Evolutionary conservation across 2,329 filamentous ascomycete species (phyloP).

Genomic region (Sphaceloma murrayae): DNA sequence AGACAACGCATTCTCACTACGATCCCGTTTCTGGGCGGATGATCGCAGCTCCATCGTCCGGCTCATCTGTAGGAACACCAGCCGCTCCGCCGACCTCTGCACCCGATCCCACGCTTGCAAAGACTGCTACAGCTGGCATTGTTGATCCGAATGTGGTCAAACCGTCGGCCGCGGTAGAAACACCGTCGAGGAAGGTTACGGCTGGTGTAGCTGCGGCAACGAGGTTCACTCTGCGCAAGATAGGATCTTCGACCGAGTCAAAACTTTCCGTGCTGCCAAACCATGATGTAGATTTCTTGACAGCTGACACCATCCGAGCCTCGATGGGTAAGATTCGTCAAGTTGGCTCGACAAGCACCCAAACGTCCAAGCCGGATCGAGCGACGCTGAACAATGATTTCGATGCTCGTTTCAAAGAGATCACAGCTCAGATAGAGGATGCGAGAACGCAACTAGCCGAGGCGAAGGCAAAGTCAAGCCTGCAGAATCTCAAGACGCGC

Average conservation of each 20-base stretch:
- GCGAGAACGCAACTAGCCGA: constrained; percentile 26
- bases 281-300: constrained; percentile 35
- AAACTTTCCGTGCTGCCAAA: constrained; percentile 29
- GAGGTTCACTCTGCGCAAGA: neutral
- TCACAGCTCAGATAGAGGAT: constrained; percentile 21
- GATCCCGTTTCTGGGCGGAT: constrained; percentile 33
- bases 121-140: too few relatives aligned
- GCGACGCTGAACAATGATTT: neutral
- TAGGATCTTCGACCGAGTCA: constrained; percentile 18
- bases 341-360: constrained; percentile 16
- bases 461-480: constrained; percentile 16
- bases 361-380: constrained; percentile 18
- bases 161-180: too few relatives aligned
- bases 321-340: constrained; percentile 32
- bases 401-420: neutral
- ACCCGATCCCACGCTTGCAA: too few relatives aligned
- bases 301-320: constrained; percentile 34
- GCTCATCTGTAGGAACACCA: too few relatives aligned
- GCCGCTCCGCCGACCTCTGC: too few relatives aligned
- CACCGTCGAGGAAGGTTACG: too few relatives aligned
- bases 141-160: too few relatives aligned
- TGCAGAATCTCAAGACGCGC: constrained; percentile 7
- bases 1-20: constrained; percentile 27
- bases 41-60: too few relatives aligned
- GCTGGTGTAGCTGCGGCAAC: neutral